phyloP scores from a whole-genome alignment of 371 early-diverging fungal species.

The Apophysomyces variabilis region DNA sequence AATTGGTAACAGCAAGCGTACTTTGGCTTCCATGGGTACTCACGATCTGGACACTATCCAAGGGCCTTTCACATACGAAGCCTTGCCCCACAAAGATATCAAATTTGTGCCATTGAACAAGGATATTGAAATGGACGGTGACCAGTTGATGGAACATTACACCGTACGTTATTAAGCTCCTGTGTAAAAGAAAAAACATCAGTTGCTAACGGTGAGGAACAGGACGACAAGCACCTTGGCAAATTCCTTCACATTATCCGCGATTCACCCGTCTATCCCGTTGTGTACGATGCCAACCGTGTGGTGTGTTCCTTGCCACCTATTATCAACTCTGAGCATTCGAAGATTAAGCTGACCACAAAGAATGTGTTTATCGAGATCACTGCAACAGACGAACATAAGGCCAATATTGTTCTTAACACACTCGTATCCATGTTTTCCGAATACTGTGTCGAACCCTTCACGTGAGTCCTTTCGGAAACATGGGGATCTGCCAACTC shows the following conservation, averaged over 20 bases:
- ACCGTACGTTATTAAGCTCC: conserved; percentile 45
- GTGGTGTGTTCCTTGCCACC: conserved; percentile 98
- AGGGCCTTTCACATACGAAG: conserved; percentile 97
- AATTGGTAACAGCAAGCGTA: conserved; percentile 80
- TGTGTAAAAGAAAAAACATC: background rate
- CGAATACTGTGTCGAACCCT: conserved; percentile 88
- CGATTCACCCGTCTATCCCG: conserved; percentile 91
- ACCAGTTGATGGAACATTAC: conserved; percentile 91
- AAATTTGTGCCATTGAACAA: conserved; percentile 96
- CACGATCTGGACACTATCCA: conserved; percentile 98
- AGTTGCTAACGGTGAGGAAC: background rate
- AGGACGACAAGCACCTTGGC: conserved; percentile 81
- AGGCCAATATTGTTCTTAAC: conserved; percentile 93
- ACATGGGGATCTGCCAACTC: background rate
- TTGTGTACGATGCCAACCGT: conserved; percentile 87
- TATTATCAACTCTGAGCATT: conserved; percentile 98
- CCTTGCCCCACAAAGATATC: conserved; percentile 87
- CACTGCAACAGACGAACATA: conserved; percentile 97
- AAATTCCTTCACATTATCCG: conserved; percentile 95
- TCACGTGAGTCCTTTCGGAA: conserved; percentile 68
- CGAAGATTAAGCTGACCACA: conserved; percentile 96
- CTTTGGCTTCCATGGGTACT: conserved; percentile 98
- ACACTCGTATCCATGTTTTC: conserved; percentile 95
- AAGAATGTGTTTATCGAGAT: conserved; percentile 99
- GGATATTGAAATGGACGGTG: conserved; percentile 84